Evolutionary conservation across 1,139 yeast genomes (phyloP), one percentile per base, ranked within the genome.

Genomic region (Yamadazyma friedrichii): DNA sequence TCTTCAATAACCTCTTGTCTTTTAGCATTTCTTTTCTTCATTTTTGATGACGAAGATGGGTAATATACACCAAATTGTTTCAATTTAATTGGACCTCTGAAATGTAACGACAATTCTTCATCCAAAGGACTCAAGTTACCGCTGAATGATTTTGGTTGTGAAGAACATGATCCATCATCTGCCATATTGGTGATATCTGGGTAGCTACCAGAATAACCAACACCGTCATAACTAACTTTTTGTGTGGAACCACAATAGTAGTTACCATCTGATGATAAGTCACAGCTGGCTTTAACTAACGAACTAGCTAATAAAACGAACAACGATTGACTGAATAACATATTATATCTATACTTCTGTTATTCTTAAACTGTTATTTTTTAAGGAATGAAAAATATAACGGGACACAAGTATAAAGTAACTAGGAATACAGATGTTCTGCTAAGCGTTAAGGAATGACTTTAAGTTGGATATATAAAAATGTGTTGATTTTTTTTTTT

Each of bases 181-280:
- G 78, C 62, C 64, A 71, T 70, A 26, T 69, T 65, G 54, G 78
- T 74, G 42, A 86, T 87, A 37, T 82, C 81, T 45, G 64, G 65
- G 62, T 78, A 86, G 37, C 75, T 62, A 36, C 94, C 94, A 9
- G 76, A 65, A 55, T 71, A 85, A 3, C 94, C 94, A 36, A 84
- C 76, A 49, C 80, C 80, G 42, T 72, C 54, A 72, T 86, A 93
- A 46, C 74, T 68, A 50, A 91, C 76, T 51, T 87, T 88, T 47
- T 67, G 56, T 45, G 88, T 86, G 49, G 78, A 62, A 49, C 76
- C 65, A 68, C 97, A 88, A 77, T 84, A 89, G 73, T 84, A 86
- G 76, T 88, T 88, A 50, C 96, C 96, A 46, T 65, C 72, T 39
- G 67, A 68, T 48, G 65, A 61, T 34, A 43, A 39, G 33, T 70